Conservation (phyloP, 2,329 filamentous ascomycete genomes). For the Seiridium cupressi region DNA sequence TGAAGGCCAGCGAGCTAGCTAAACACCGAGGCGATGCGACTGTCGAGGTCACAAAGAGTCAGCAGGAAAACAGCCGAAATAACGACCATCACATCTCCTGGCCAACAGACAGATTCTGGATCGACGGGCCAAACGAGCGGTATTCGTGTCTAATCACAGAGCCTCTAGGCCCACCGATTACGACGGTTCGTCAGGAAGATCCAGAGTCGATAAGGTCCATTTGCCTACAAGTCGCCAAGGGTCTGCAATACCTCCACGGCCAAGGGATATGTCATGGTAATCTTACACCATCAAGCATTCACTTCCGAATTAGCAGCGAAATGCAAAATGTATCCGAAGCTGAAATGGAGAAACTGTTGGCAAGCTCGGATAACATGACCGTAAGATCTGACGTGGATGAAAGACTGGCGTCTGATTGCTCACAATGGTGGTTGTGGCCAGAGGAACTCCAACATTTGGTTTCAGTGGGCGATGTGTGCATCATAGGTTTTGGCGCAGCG, state of each 20-base stretch:
- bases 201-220: neutral
- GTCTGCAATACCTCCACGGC: neutral
- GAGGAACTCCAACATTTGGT: neutral
- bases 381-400: too few species aligned
- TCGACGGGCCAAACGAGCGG: neutral
- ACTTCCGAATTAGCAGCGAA: neutral
- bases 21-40: neutral
- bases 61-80: neutral
- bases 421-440: neutral
- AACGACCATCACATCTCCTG: neutral
- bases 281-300: conserved; percentile 2
- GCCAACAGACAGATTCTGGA: neutral
- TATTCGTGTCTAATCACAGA: neutral
- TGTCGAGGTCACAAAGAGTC: neutral
- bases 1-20: neutral
- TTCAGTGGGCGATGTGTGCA: neutral
- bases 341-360: neutral
- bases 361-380: neutral
- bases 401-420: too few species aligned
- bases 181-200: neutral
- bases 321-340: neutral
- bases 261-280: conserved; percentile 7
- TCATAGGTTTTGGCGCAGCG: neutral
- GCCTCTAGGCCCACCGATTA: neutral
- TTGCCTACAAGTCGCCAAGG: neutral